Base-by-base conservation (phyloP, 805 yeast genomes). In the Metschnikowia anglica region DNA sequence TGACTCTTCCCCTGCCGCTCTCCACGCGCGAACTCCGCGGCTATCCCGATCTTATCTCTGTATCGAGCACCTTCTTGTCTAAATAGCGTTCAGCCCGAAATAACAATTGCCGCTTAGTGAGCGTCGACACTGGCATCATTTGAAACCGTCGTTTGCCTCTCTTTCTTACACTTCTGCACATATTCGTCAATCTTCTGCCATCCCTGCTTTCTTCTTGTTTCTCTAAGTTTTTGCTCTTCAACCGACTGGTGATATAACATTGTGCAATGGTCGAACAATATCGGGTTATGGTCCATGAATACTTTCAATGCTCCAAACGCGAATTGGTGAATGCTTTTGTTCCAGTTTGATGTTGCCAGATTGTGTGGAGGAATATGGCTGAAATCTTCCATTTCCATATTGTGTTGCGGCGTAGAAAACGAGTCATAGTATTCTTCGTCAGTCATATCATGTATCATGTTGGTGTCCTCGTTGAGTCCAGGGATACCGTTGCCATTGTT, bases 261-360 rank as follows among this genome's bases (percentile, higher is more conserved):
- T n/a, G 95, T 85, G 61, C 98, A 91, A 60, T 89, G 90, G 61
- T 90, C 97, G 65, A 88, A 93, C 19, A 91, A 72, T 7, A 83
- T 82, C 12, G 96, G 95, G 62, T 90, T 90, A 39, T 93, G 84
- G 58, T 91, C 97, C 81, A 90, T 80, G 59, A 93, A 90, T 43
- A 88, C 84, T 62, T 89, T 89, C 55, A 93, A 73, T 0, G 98
- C 97, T 44, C 85, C 86, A 67, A 80, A 89, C 2, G 96, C 95
- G 73, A 91, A 79, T 37, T 88, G 81, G 53, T 91, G 93, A 33
- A 93, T 90, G 28, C 96, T 88, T 56, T 93, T 78, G 64, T 93
- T 93, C 99, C 99, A 93, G 56, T 86, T 91, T 31, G 76, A 66
- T 5, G 77, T 70, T 24, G 74, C 74, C 30, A 72, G 68, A 46